Conservation (phyloP, 768 basidiomycete genomes). For the Mrakia frigida region DNA sequence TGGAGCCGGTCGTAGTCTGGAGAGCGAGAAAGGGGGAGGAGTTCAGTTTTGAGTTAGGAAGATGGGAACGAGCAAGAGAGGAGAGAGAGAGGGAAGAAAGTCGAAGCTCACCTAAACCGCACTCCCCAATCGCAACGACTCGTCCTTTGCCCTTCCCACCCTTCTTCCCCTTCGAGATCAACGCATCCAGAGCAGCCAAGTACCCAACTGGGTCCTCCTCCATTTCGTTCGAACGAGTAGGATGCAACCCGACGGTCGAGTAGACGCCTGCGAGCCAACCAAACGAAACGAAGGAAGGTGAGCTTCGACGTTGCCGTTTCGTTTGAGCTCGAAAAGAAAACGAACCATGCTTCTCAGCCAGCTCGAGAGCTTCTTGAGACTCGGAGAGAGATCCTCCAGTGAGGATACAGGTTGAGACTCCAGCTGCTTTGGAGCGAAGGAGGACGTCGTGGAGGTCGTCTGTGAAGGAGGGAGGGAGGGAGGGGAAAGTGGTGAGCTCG, state of each 20-base stretch:
- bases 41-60: no score
- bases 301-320: neutral
- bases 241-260: conserved; percentile 74
- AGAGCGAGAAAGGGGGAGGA: neutral
- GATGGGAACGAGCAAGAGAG: neutral
- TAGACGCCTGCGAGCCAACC: conserved; percentile 50
- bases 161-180: conserved; percentile 46
- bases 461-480: conserved; percentile 35
- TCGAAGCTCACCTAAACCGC: conserved; percentile 60
- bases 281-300: neutral
- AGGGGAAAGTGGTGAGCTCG: neutral
- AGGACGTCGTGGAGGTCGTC: conserved; percentile 63
- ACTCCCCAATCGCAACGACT: conserved; percentile 70
- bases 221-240: conserved; percentile 67
- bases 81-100: neutral
- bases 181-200: conserved; percentile 54
- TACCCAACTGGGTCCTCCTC: conserved; percentile 62
- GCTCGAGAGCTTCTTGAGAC: conserved; percentile 55
- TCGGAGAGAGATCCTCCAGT: conserved; percentile 68
- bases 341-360: conserved; percentile 59
- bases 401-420: conserved; percentile 66
- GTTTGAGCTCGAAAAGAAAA: neutral
- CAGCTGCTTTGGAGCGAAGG: conserved; percentile 54
- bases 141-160: conserved; percentile 54
- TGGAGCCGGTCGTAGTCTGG: conserved; percentile 72